Conservation (phyloP, 202 grass and related monocot species). For the Panicum hallii region DNA sequence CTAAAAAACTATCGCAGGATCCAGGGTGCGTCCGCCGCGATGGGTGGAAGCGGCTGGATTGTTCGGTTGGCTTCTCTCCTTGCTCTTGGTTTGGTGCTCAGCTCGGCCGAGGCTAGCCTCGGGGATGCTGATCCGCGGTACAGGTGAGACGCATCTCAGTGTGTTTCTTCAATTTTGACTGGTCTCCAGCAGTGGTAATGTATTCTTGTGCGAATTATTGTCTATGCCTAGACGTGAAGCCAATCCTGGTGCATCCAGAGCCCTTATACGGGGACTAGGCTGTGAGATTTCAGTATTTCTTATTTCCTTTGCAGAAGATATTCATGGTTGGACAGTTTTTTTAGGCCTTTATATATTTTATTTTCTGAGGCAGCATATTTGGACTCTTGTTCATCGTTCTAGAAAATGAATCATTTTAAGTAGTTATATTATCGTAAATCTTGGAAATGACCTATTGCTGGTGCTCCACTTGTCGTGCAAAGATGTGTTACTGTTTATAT, state of each 20-base stretch:
- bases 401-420: background rate
- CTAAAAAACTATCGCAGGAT: background rate
- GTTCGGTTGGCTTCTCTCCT: slow-evolving; percentile 41
- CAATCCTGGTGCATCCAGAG: background rate
- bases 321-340: background rate
- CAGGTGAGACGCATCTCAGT: slow-evolving; percentile 39
- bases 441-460: background rate
- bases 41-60: slow-evolving; percentile 35
- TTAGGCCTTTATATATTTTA: background rate
- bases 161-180: slow-evolving; percentile 17
- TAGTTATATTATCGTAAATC: background rate
- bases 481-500: background rate
- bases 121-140: slow-evolving; percentile 56
- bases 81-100: slow-evolving; percentile 37
- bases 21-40: slow-evolving; percentile 1
- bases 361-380: background rate
- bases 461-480: background rate
- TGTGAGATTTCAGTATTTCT: background rate
- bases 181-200: background rate
- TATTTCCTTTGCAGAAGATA: background rate
- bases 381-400: background rate
- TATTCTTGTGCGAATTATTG: background rate
- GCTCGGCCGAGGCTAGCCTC: slow-evolving; percentile 44
- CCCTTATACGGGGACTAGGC: background rate
- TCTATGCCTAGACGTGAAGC: background rate